Evolutionary conservation across 257 asterid genomes (phyloP), one percentile per base, ranked within the genome.

Genomic region (Rauvolfia tetraphylla): DNA sequence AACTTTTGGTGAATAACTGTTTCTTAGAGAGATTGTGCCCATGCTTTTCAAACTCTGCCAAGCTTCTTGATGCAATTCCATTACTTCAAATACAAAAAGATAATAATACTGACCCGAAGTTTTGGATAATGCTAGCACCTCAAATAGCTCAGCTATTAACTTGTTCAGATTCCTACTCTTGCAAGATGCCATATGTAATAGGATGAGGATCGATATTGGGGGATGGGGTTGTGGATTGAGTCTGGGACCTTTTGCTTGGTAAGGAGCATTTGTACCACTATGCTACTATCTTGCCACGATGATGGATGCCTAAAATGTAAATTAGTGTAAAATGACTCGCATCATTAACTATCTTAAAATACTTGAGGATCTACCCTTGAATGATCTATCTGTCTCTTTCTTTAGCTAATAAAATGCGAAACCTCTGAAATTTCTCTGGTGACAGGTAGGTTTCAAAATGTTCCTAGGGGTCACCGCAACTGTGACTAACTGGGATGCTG

Each of bases 381-480:
- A 1, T 23, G 3, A 41, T 27, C 17, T 7, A 13, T 51, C 7
- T 65, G 23, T 66, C 3, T 42, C 33, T 67, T 27, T 67, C 20
- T 67, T 10, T 38, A 8, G 0, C 7, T 20, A 8, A 13, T 66
- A 36, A 20, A 53, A 15, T 53, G 59, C 10, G 4, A 18, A 29
- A 4, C 29, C 31, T 20, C 51, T 23, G 3, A 39, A 10, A 4
- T 36, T 67, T 66, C 36, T 11, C 4, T 38, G 31, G 29, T 34
- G 76, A 80, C 89, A 93, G 97, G 98, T 93, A 79, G 97, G 96
- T 54, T 89, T 93, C 82, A 93, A 93, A 87, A 93, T 91, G 98
- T 93, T 93, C 88, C 80, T 93, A 51, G 97, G 98, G 59, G 90
- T 93, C 61, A 85, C 96, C 75, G 97, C 97, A 72, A 85, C 92